Percentiles rank a stretch among this genome's conserved stretches.
Conservation (phyloP, 345 rosid species). For the Cardamine chenopodiifolia region DNA sequence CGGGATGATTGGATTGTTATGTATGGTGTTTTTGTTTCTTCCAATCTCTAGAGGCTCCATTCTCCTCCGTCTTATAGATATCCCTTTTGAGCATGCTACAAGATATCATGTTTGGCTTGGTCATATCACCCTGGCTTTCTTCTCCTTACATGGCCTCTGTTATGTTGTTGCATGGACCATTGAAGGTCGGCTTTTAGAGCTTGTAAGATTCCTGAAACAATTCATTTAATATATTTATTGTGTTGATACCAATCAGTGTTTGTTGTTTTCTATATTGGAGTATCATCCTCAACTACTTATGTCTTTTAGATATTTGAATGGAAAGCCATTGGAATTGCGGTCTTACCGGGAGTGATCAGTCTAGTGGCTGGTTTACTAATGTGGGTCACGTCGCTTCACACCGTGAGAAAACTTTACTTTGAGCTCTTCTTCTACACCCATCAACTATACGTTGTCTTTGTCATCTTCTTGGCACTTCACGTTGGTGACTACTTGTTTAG, state of each 20-base stretch:
- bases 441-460: slow-evolving; percentile 77
- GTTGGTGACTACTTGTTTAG: slow-evolving; percentile 76
- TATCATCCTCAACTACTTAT: not conserved
- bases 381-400: slow-evolving; percentile 82
- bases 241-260: not conserved
- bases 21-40: slow-evolving; percentile 75
- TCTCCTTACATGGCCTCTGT: slow-evolving; percentile 77
- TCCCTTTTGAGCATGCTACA: slow-evolving; percentile 93
- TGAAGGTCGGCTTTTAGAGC: slow-evolving; percentile 56
- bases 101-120: slow-evolving; percentile 95
- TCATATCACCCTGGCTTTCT: slow-evolving; percentile 75
- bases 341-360: slow-evolving; percentile 78
- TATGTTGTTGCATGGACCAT: slow-evolving; percentile 62
- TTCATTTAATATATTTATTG: not conserved
- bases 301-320: slow-evolving; percentile 63
- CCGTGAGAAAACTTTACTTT: slow-evolving; percentile 68
- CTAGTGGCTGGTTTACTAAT: slow-evolving; percentile 75
- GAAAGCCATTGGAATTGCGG: slow-evolving; percentile 58
- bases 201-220: slow-evolving; percentile 50
- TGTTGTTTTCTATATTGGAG: not conserved
- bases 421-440: slow-evolving; percentile 96
- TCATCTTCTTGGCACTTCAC: slow-evolving; percentile 80
- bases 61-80: slow-evolving; percentile 74
- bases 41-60: slow-evolving; percentile 86
- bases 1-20: slow-evolving; percentile 70